A percentile compares a stretch with the other conserved stretches of the same genome.
Evolutionary conservation across 192 early-diverging fungal genomes (phyloP).

Genomic region (Rhizophlyctis rosea): DNA sequence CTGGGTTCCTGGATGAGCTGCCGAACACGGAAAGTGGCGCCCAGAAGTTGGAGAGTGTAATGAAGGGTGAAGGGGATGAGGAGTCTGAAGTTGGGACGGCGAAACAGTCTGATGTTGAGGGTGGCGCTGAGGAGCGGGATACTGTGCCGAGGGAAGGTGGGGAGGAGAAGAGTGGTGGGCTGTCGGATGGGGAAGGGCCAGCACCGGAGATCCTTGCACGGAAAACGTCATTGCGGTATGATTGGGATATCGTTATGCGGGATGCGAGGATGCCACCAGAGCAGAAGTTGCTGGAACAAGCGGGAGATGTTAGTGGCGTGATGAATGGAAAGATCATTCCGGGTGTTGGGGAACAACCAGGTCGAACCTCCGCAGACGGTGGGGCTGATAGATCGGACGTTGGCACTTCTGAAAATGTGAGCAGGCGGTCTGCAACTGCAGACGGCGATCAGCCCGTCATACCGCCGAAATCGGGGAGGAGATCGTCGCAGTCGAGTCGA

Average conservation of each 20-base stretch:
- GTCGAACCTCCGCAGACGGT: no score
- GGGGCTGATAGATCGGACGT: background rate
- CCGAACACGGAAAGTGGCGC: conserved; percentile 14
- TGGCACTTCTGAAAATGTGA: background rate
- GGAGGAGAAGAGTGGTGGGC: background rate
- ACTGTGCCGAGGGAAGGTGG: background rate
- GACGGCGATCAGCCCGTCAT: background rate
- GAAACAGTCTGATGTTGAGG: no score
- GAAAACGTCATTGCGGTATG: background rate
- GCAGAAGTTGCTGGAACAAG: background rate
- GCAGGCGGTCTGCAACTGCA: background rate
- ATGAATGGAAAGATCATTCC: background rate
- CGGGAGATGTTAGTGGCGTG: background rate
- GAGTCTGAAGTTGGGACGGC: no score
- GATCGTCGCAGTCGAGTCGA: background rate
- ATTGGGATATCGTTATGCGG: background rate
- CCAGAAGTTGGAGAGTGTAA: background rate
- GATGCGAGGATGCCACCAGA: background rate
- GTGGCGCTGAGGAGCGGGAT: background rate
- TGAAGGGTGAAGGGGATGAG: background rate
- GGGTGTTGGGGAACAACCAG: no score
- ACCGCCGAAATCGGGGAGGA: background rate
- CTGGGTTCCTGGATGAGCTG: conserved; percentile 32
- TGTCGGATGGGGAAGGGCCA: background rate
- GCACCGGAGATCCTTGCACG: background rate